phyloP scores from a whole-genome alignment of 1,284 basidiomycete species.

The Acaromyces ingoldii region DNA sequence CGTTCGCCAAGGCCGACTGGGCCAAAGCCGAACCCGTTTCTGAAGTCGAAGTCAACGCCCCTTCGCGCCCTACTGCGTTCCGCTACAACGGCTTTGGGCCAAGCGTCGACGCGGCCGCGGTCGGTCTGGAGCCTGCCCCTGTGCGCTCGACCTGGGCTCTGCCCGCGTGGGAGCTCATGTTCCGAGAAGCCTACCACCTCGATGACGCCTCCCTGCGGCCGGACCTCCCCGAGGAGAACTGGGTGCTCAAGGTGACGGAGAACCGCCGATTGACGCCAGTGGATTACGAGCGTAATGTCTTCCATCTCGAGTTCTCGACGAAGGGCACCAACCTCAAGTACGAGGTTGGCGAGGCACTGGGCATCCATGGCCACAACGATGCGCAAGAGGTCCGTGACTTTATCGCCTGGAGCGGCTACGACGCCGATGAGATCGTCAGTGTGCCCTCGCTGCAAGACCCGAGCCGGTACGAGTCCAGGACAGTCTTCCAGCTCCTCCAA shows the following conservation, averaged over 20 bases:
- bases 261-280: slow-evolving; percentile 88
- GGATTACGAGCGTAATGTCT: slow-evolving; percentile 97
- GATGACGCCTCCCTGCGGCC: slow-evolving; percentile 58
- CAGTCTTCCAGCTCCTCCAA: slow-evolving; percentile 90
- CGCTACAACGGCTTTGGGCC: slow-evolving; percentile 43
- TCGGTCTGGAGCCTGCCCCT: slow-evolving; percentile 23
- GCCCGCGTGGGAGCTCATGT: slow-evolving; percentile 49
- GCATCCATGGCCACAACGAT: slow-evolving; percentile 97
- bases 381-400: slow-evolving; percentile 80
- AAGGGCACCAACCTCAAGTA: slow-evolving; percentile 89
- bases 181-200: slow-evolving; percentile 49
- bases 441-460: slow-evolving; percentile 61
- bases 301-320: slow-evolving; percentile 95
- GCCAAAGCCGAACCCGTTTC: slow-evolving; percentile 30
- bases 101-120: slow-evolving; percentile 21
- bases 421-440: slow-evolving; percentile 74
- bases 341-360: slow-evolving; percentile 91
- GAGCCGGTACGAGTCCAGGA: slow-evolving; percentile 64
- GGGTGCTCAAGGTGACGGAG: slow-evolving; percentile 85
- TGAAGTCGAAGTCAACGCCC: slow-evolving; percentile 35
- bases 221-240: slow-evolving; percentile 82
- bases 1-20: slow-evolving; percentile 30
- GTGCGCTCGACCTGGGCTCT: slow-evolving; percentile 43
- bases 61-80: slow-evolving; percentile 32
- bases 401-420: slow-evolving; percentile 83